phyloP scores from a whole-genome alignment of 768 basidiomycete genomes.

The Agrocybe pediades region DNA sequence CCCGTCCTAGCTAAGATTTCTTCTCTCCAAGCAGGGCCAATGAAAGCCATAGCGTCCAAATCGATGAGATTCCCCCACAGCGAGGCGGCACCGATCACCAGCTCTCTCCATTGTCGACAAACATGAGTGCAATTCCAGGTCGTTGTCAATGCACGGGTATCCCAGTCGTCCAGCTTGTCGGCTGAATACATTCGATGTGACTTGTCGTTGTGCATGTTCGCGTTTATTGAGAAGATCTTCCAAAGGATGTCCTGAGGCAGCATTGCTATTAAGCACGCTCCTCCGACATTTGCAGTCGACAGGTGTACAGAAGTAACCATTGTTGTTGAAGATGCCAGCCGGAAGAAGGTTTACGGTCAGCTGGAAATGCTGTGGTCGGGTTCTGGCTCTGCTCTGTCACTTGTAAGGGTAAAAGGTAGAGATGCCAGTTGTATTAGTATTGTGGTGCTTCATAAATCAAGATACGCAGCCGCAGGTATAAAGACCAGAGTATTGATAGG shows the following conservation, averaged over 20 bases:
- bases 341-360: too few relatives aligned
- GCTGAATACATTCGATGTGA: not conserved
- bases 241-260: slow-evolving; percentile 6
- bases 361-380: too few relatives aligned
- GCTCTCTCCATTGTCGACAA: slow-evolving; percentile 2
- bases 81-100: not conserved
- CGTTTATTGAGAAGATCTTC: slow-evolving; percentile 3
- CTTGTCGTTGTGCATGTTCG: slow-evolving; percentile 1
- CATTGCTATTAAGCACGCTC: too few relatives aligned
- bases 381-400: too few relatives aligned
- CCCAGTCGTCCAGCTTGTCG: not conserved
- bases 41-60: not conserved
- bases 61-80: slow-evolving; percentile 5
- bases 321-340: too few relatives aligned
- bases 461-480: too few relatives aligned
- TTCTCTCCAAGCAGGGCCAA: not conserved
- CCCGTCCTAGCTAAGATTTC: slow-evolving; percentile 1
- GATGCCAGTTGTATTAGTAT: too few relatives aligned
- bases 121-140: slow-evolving; percentile 2
- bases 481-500: too few relatives aligned
- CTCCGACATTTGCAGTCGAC: too few relatives aligned
- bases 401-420: too few relatives aligned
- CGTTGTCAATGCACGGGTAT: not conserved
- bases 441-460: too few relatives aligned
- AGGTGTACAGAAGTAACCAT: too few relatives aligned